Conservation (phyloP, 2,329 filamentous ascomycete genomes). For the Ilyonectria mors-panacis region DNA sequence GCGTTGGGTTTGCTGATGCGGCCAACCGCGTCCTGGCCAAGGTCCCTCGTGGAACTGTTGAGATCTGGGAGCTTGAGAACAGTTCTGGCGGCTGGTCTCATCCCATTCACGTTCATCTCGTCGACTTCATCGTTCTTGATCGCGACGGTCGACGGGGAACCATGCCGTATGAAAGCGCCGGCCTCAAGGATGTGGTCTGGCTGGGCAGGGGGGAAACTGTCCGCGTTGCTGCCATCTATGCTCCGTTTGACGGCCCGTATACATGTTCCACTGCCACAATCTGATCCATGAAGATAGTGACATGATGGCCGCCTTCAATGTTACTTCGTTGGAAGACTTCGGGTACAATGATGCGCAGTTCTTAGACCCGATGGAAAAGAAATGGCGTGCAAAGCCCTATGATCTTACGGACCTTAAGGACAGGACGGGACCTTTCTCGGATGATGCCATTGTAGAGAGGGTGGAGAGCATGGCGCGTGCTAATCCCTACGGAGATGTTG, state of each 20-base stretch:
- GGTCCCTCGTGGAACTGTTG: constrained; percentile 61
- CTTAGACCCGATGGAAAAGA: constrained; percentile 28
- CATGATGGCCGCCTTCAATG: constrained; percentile 65
- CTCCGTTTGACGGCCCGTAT: constrained; percentile 67
- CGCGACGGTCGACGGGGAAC: constrained; percentile 60
- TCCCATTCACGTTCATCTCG: constrained; percentile 71
- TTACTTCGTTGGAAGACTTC: constrained; percentile 54
- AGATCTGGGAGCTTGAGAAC: constrained; percentile 67
- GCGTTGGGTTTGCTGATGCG: constrained; percentile 59
- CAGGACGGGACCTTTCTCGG: constrained; percentile 21
- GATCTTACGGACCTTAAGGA: constrained; percentile 1
- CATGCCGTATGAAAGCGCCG: constrained; percentile 66
- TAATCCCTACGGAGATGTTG: constrained; percentile 22
- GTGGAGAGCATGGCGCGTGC: constrained; percentile 17
- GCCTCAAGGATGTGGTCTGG: constrained; percentile 72
- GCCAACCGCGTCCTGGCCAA: constrained; percentile 64
- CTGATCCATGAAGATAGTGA: constrained; percentile 62
- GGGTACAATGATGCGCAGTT: constrained; percentile 52
- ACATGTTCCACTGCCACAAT: constrained; percentile 66
- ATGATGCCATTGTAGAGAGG: constrained; percentile 1
- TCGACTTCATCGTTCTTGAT: constrained; percentile 69
- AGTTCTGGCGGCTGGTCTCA: constrained; percentile 65
- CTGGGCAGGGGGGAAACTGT: constrained; percentile 66
- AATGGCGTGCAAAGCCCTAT: constrained; percentile 25
- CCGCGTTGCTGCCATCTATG: constrained; percentile 65